Conservation (phyloP, 805 yeast genomes). For the Nakazawaea anatomiae region DNA sequence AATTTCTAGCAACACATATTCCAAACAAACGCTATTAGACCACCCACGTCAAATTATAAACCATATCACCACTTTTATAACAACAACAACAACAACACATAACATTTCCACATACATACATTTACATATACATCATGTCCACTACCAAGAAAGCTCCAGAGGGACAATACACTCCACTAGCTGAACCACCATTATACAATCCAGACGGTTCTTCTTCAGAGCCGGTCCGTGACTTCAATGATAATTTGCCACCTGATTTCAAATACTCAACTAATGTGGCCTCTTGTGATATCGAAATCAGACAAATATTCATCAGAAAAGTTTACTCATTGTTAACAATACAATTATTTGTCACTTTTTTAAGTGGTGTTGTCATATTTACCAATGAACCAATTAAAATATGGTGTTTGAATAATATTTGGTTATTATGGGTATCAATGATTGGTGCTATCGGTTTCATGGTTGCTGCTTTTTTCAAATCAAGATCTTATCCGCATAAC, state of each 20-base stretch:
- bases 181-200: conserved; percentile 9
- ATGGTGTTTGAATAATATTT: conserved; percentile 54
- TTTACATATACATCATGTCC: background rate
- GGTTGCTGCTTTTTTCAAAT: conserved; percentile 56
- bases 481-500: conserved; percentile 65
- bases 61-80: no score
- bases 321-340: conserved; percentile 67
- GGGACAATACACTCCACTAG: conserved; percentile 5
- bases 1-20: no score
- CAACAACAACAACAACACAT: no score
- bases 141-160: background rate
- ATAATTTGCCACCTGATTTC: conserved; percentile 64
- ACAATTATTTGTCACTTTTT: conserved; percentile 60
- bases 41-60: no score
- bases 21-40: no score
- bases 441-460: conserved; percentile 59
- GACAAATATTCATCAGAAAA: conserved; percentile 71
- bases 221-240: conserved; percentile 8
- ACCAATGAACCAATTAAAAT: conserved; percentile 35
- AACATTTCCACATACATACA: no score
- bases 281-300: conserved; percentile 67
- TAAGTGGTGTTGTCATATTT: conserved; percentile 47
- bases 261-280: conserved; percentile 75
- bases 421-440: conserved; percentile 53
- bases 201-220: conserved; percentile 6